Conservation (phyloP, 805 yeast species). For the Spathaspora hagerdaliae region DNA sequence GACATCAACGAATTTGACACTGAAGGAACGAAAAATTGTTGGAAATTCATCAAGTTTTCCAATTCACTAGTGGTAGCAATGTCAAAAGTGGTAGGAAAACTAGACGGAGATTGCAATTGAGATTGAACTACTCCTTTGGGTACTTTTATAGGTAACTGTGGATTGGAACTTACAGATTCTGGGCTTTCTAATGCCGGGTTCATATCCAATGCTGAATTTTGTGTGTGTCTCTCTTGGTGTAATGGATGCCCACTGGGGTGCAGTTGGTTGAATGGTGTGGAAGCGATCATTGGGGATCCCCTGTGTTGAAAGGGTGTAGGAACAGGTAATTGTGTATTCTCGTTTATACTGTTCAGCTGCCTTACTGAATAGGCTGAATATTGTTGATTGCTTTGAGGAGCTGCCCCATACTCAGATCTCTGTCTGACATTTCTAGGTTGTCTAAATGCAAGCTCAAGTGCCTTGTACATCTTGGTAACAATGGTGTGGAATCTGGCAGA, state of each 20-base stretch:
- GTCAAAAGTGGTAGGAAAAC: conserved; percentile 3
- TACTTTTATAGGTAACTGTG: not conserved
- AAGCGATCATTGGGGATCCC: not conserved
- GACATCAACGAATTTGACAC: conserved; percentile 1
- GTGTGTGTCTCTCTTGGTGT: not conserved
- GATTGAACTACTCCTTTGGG: conserved; percentile 1
- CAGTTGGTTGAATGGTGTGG: not conserved
- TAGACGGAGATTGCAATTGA: conserved; percentile 3
- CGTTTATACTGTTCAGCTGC: not conserved
- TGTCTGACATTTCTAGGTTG: not conserved
- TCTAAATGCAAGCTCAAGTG: conserved; percentile 8
- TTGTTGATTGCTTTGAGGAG: not conserved
- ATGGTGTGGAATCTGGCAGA: conserved; percentile 9
- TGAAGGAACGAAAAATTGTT: conserved; percentile 13
- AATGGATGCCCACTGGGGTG: not conserved
- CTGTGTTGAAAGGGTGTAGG: not conserved
- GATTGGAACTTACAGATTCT: not conserved
- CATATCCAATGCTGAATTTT: not conserved
- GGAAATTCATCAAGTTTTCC: conserved; percentile 12
- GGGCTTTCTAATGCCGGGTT: not conserved
- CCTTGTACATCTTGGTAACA: conserved; percentile 10
- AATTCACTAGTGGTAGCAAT: conserved; percentile 4
- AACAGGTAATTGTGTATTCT: not conserved
- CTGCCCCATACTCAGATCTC: not conserved
- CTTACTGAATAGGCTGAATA: not conserved